These are phyloP conservation scores for Thelonectria discophora DNA, from an alignment of 2,329 filamentous ascomycete species.

Conservation along the genomic window DNA sequence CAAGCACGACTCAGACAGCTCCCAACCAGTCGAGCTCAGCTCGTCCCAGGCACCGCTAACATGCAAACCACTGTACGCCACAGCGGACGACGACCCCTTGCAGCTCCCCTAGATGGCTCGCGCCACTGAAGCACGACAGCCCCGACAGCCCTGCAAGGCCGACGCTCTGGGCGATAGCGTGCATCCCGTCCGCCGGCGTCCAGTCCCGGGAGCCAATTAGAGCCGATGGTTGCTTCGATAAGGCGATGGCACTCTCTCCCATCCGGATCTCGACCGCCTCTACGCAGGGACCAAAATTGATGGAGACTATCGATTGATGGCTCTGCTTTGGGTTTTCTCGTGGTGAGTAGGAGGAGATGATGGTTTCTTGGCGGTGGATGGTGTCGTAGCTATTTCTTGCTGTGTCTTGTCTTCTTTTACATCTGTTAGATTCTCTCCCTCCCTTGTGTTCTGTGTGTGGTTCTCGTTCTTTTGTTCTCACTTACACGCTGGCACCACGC, in stretches of 20 bases:
- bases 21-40: no score
- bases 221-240: no score
- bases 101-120: not conserved
- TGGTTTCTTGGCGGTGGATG: not conserved
- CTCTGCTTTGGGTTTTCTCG: not conserved
- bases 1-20: no score
- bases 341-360: not conserved
- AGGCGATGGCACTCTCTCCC: no score
- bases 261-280: no score
- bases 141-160: no score
- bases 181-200: not conserved
- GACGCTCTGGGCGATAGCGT: not conserved
- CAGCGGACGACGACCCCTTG: not conserved
- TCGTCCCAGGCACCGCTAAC: no score
- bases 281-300: no score
- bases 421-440: constrained; percentile 3
- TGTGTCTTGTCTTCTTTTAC: not conserved
- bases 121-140: not conserved
- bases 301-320: not conserved
- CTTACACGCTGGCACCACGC: no score
- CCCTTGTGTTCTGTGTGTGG: not conserved
- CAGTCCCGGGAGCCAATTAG: not conserved
- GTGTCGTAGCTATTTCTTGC: not conserved
- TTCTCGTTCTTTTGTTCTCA: no score
- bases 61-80: no score